Evolutionary conservation across 345 rosid genomes (phyloP), one percentile per base, ranked within the genome.

Genomic region (Acer campestre): DNA sequence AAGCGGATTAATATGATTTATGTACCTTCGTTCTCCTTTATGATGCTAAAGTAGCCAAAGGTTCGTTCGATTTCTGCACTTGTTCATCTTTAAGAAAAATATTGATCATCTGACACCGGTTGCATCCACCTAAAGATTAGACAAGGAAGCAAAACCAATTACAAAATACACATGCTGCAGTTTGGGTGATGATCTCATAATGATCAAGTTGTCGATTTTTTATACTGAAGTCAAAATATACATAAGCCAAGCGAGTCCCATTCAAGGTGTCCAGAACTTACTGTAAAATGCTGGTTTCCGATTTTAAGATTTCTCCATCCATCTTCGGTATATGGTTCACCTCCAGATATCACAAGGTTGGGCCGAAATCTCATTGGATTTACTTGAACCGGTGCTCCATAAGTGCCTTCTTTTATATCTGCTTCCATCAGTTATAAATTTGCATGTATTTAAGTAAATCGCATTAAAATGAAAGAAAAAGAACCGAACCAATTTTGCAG

Each of bases 71-170:
- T 82, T 86, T 93, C 79, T 62, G 83, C 73, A 89, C 92, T 83
- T 76, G 83, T 75, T 93, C 97, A 74, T 77, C 85, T 81, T 88
- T 86, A 29, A 78, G 81, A 63, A 64, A 75, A 66, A 90, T 64
- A 82, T 92, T 92, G 80, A 91, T 88, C 97, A 86, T 89, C 77
- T 96, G 97, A 88, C 98, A 94, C 35, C 98, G 91, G 83, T 87
- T 90, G 89, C 99, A 96, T 67, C 99, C 97, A 31, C 99, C 98
- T 78, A 92, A 73, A 1, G 93, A 92, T 97, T 96, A 89, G 53
- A 70, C 62, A 27, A 40, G 4, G 49, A 74, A 71, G 38, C 67
- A 78, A 56, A 58, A 75, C 31, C 13, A 16, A 73, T 13, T n/a
- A 20, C 51, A 46, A 44, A 12, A 61, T 62, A 38, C 6, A 25